Evolutionary conservation across 176 grass and related monocot species (phyloP), one percentile per base, ranked within the genome.

Genomic region (Microstegium vimineum): DNA sequence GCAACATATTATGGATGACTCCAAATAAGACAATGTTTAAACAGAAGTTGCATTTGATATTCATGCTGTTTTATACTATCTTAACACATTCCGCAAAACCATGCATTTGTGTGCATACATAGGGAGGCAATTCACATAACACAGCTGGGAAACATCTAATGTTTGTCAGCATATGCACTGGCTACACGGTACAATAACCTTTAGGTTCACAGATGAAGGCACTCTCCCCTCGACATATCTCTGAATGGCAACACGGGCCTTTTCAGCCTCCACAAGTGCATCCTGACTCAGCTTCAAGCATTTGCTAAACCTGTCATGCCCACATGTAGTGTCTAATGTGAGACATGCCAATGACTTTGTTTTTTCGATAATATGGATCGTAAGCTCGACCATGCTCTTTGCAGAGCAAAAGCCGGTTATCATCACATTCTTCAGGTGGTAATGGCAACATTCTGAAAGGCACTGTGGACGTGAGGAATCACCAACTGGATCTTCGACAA

Each of bases 161-260:
- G 64, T 66, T 66, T 66, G 32, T 66, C 31, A 22, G 3, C 8
- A 10, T 66, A 66, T 35, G 22, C 54, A 62, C 8, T 77, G 41
- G 17, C 27, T 76, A 35, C 82, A 84, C 2, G 73, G 73, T 35
- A 59, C 82, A 59, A 77, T 66, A 69, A 77, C 73, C 46, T 59
- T 84, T 11, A 84, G 51, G 12, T 69, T 77, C 5, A 84, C 26
- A 38, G 22, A 77, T 10, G 35, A 60, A 31, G 82, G 82, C 16
- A 84, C 73, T 77, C 64, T 77, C 35, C 62, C 63, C 73, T 60
- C 47, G 0, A 84, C 65, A 42, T 77, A 43, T 34, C 36, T 77
- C 34, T 13, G 10, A 22, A 84, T 68, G n/a, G 72, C 62, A 14
- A 33, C 61, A 63, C 5, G 17, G 6, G 79, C 46, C 26, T 31